phyloP scores from a whole-genome alignment of 805 yeast species.

The Cyberlindnera japonica region DNA sequence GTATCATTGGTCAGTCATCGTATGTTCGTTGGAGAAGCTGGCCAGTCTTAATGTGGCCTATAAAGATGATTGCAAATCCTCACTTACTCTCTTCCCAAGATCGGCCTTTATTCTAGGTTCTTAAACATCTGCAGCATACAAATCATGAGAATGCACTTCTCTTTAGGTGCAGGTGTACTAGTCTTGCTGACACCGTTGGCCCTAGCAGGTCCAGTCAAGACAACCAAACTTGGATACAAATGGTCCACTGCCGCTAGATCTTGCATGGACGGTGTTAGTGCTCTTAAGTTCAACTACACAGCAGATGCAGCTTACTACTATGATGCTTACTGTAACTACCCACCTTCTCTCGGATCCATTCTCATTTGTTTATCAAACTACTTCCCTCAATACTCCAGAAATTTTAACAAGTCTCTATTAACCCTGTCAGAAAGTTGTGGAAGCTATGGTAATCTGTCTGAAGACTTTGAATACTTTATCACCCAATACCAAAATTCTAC shows the following conservation, averaged over 20 bases:
- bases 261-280: slow-evolving; percentile 1
- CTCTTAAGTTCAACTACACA: slow-evolving; percentile 3
- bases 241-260: not conserved
- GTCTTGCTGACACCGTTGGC: too few species aligned
- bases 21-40: too few species aligned
- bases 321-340: slow-evolving; percentile 13
- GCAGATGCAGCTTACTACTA: not conserved
- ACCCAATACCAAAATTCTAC: slow-evolving; percentile 32
- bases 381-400: slow-evolving; percentile 9
- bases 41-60: too few species aligned
- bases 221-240: too few species aligned
- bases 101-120: too few species aligned
- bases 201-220: too few species aligned
- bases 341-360: slow-evolving; percentile 16
- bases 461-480: slow-evolving; percentile 19
- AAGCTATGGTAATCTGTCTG: slow-evolving; percentile 1
- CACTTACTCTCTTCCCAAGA: too few species aligned
- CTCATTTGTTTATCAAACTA: slow-evolving; percentile 9
- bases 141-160: too few species aligned
- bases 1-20: too few species aligned
- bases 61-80: too few species aligned
- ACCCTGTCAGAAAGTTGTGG: not conserved
- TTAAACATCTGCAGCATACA: too few species aligned
- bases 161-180: too few species aligned
- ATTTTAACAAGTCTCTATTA: slow-evolving; percentile 12